Conservation (phyloP, 2,329 filamentous ascomycete species). For the Trichophyton benhamiae region DNA sequence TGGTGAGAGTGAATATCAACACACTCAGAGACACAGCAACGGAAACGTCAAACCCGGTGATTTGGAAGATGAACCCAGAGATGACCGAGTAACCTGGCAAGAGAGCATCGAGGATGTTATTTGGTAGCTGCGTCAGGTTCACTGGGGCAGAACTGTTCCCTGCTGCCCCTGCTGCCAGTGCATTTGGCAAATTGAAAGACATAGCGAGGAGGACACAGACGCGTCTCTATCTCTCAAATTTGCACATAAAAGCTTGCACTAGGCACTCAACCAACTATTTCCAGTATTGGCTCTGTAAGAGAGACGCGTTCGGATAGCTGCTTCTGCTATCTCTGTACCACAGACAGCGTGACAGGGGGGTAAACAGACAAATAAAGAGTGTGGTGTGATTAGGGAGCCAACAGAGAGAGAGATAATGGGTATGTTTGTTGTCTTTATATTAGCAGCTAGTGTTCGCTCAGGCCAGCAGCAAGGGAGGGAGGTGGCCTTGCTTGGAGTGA, state of each 20-base stretch:
- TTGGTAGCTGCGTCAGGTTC: conserved; percentile 28
- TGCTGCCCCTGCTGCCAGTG: background rate
- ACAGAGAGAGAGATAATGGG: background rate
- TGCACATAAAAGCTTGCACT: background rate
- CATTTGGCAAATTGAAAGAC: conserved; percentile 1
- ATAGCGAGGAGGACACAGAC: background rate
- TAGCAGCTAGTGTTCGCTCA: background rate
- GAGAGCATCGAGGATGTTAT: conserved; percentile 38
- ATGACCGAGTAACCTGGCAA: conserved; percentile 40
- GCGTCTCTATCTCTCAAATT: background rate
- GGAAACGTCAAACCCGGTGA: conserved; percentile 38
- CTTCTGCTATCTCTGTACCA: background rate
- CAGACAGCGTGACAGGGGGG: background rate
- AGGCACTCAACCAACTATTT: background rate
- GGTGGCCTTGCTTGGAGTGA: background rate
- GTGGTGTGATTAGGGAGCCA: background rate
- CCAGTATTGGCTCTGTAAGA: background rate
- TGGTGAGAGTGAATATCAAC: conserved; percentile 30
- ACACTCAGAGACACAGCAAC: conserved; percentile 34
- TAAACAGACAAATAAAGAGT: background rate
- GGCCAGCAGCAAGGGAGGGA: background rate
- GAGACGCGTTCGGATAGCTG: conserved; percentile 1
- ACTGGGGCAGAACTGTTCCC: conserved; percentile 5
- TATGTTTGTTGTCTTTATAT: background rate
- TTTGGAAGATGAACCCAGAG: conserved; percentile 31